Base-by-base conservation (phyloP, 2,329 filamentous ascomycete species). In the Ceratocystiopsis sp. region DNA sequence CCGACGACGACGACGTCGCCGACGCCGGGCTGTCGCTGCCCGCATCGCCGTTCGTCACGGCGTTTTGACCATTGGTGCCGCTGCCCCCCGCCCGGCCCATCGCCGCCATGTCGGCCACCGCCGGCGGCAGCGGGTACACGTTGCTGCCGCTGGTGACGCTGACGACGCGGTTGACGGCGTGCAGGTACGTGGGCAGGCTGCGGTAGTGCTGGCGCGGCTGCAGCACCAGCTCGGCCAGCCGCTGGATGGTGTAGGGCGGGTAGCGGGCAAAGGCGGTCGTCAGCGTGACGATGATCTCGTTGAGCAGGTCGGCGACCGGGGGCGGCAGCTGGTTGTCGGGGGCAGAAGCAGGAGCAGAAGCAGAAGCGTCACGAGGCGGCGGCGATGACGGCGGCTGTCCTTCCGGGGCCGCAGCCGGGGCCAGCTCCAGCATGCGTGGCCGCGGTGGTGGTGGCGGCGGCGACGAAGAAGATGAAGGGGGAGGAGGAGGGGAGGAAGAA, bases 161-260 rank as follows among this genome's bases (percentile, higher is more conserved):
- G 19, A 95, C 77, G 18, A 94, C 80, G 45, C 91, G 80, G 57
- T 96, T 85, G 40, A 96, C 73, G 3, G 91, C 91, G 53, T 91
- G 82, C 12, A 98, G 75, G 58, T 91, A 98, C 12, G 86, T 73
- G 1, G 84, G 76, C 3, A 96, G 70, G 42, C 78, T 81, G 48
- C 73, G 76, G 64, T 96, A 95, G 61, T 94, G 82, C 44, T 71
- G 69, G 47, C 68, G 79, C 1, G 91, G 91, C 21, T 69, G 62
- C 34, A 93, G 67, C 5, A 94, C 66, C 29, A 96, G 78, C 65
- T 98, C 91, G 18, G 86, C 77, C 18, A 98, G 72, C 35, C 91
- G 81, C 62, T 98, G 91, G 48, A 95, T 73, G 3, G 91, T 96
- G 58, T 96, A 85, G 0, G 91, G 91, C 1, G 91, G 89, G 52